These are phyloP conservation scores for Madurella mycetomatis DNA, from an alignment of 2,329 filamentous ascomycete species.

Conservation along the genomic window DNA sequence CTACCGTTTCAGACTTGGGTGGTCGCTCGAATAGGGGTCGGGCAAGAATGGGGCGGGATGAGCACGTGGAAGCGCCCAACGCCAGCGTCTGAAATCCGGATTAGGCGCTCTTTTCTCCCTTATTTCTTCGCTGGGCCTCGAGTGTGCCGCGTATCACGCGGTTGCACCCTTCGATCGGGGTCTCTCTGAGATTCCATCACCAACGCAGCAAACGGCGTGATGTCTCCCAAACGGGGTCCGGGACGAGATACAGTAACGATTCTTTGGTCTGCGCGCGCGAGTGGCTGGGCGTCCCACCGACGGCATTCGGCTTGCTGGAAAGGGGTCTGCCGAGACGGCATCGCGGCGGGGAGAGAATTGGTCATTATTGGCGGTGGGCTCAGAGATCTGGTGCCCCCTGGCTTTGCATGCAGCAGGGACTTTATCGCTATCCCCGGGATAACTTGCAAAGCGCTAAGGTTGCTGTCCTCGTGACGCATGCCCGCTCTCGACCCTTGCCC, in stretches of 20 bases:
- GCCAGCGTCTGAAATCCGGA: background rate
- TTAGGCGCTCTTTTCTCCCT: no score
- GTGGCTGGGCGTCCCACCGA: background rate
- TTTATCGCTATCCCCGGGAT: conserved; percentile 13
- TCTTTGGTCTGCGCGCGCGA: no score
- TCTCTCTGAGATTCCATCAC: background rate
- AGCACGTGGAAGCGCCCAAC: background rate
- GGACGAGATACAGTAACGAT: no score
- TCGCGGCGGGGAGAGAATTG: conserved; percentile 2
- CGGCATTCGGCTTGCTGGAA: conserved; percentile 24
- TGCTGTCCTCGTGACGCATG: conserved; percentile 25
- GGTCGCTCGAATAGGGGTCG: background rate
- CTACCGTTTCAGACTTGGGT: conserved; percentile 12
- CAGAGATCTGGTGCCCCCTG: conserved; percentile 11
- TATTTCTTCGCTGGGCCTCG: background rate
- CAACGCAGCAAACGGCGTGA: background rate
- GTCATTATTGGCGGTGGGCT: conserved; percentile 11
- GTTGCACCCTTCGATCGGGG: conserved; percentile 6
- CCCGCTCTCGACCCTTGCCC: conserved; percentile 15
- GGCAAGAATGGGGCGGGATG: background rate
- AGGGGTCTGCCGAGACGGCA: conserved; percentile 22
- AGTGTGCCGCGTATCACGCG: conserved; percentile 7
- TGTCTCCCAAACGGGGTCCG: no score
- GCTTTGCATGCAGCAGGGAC: conserved; percentile 7
- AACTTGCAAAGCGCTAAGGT: conserved; percentile 14